phyloP scores from a whole-genome alignment of 805 yeast genomes.

The Cyberlindnera amylophila region DNA sequence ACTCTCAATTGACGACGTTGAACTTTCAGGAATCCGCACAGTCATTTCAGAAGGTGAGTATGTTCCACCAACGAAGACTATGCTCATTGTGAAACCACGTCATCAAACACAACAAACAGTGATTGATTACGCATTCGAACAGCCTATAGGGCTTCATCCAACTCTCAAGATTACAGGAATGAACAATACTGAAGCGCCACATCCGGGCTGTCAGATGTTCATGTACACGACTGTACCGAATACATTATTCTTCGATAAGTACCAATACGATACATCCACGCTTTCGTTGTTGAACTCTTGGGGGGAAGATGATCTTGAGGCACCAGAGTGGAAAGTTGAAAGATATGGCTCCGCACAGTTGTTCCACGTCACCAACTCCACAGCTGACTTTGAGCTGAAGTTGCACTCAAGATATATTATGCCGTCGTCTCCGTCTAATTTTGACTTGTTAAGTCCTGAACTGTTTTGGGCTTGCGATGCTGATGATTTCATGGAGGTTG shows the following conservation, averaged over 20 bases:
- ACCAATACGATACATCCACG: constrained; percentile 40
- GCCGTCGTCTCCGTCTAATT: constrained; percentile 31
- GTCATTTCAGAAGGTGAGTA: constrained; percentile 16
- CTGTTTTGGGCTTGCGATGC: constrained; percentile 51
- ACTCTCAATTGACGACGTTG: constrained; percentile 18
- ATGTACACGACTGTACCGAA: constrained; percentile 41
- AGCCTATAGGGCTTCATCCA: constrained; percentile 39
- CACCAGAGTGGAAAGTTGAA: constrained; percentile 45
- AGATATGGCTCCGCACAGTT: constrained; percentile 47
- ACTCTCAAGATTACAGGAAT: constrained; percentile 17
- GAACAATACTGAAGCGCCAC: constrained; percentile 2
- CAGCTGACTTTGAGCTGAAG: constrained; percentile 34
- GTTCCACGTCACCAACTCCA: constrained; percentile 30
- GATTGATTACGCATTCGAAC: constrained; percentile 14
- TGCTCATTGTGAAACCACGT: constrained; percentile 24
- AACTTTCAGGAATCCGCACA: constrained; percentile 22
- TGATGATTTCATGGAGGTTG: constrained; percentile 15
- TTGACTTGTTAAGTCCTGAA: constrained; percentile 33
- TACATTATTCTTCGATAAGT: constrained; percentile 49
- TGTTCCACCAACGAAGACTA: constrained; percentile 22
- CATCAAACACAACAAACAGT: constrained; percentile 10
- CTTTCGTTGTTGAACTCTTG: constrained; percentile 36
- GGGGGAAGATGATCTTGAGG: constrained; percentile 57
- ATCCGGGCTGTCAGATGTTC: constrained; percentile 39
- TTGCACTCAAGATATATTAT: constrained; percentile 49